Base-by-base conservation (phyloP, 495 filamentous ascomycete genomes). In the Penicillium ochrochloron region DNA sequence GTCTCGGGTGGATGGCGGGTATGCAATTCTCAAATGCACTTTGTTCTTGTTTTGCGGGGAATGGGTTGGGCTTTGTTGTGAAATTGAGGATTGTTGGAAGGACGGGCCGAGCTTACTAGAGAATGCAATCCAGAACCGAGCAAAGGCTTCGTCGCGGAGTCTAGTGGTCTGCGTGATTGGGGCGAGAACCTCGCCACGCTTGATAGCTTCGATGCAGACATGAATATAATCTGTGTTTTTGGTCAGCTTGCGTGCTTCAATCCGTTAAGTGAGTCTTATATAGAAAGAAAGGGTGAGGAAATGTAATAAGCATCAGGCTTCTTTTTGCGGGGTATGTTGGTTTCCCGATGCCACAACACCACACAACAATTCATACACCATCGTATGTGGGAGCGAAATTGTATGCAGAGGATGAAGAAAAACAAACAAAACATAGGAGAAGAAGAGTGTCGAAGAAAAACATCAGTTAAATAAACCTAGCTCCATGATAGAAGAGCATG, bases 121-220 rank as follows among this genome's bases (percentile, higher is more conserved):
- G 46, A 82, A 79, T 4, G 73, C 71, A 39, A 80, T 59, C 80
- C 80, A 82, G 69, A 82, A 82, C 31, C 69, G 70, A 15, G 75
- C 73, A 63, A 82, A 82, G 9, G 80, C 76, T 65, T 81, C 77
- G 46, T 80, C 77, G 19, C 78, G 78, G 1, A 82, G 63, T 62
- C 64, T 61, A 3, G 33, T 11, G 3, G 75, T 66, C 29, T 75
- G 72, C 5, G 75, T 66, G 52, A 80, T 57, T 2, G 79, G 79
- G 3, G 78, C 77, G 11, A 82, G 71, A 46, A 79, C 29, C 48
- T 79, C 72, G 14, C 78, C 78, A 0, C 66, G 65, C n/a, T 67
- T 62, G 42, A 80, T 62, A 7, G 72, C 70, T 58, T 78, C 76
- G 5, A 66, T n/a, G 52, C 73, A 76, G 25, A 75, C 72, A 15